Evolutionary conservation across 2,329 filamentous ascomycete species (phyloP).

Genomic region (Aphanocladium album): DNA sequence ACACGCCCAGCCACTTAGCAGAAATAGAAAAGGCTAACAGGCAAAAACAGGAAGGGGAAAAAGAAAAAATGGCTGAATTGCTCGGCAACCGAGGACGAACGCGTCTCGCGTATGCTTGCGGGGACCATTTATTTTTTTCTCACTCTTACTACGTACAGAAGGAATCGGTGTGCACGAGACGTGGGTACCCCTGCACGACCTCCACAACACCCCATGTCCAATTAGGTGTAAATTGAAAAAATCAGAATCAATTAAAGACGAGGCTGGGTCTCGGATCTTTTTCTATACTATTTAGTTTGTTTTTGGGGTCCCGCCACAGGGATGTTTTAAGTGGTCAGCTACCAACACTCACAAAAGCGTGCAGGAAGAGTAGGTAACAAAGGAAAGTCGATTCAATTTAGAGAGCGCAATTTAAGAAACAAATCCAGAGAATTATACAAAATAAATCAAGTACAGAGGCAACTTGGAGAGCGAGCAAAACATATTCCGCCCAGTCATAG

Average conservation of each 20-base stretch:
- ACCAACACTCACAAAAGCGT: neutral
- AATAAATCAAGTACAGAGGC: neutral
- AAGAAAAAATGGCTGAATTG: neutral
- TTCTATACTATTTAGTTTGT: neutral
- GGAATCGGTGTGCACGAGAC: neutral
- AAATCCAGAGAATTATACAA: neutral
- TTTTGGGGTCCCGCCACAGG: neutral
- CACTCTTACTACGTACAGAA: neutral
- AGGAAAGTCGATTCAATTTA: neutral
- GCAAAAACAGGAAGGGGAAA: neutral
- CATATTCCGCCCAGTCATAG: neutral
- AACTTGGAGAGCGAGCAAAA: neutral
- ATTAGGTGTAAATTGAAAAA: neutral
- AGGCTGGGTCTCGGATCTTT: slow-evolving; percentile 1
- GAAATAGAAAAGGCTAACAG: neutral
- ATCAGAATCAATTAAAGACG: neutral
- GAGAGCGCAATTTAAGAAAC: too few species aligned
- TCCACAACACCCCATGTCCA: neutral
- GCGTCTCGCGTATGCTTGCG: slow-evolving; percentile 1
- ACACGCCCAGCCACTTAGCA: neutral
- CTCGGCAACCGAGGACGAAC: neutral
- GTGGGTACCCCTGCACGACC: neutral
- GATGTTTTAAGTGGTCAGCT: neutral
- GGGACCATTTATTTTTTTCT: neutral
- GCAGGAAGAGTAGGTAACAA: neutral